Evolutionary conservation across 78 protist genomes (phyloP).

Genomic region (Dictyostelium citrinum): DNA sequence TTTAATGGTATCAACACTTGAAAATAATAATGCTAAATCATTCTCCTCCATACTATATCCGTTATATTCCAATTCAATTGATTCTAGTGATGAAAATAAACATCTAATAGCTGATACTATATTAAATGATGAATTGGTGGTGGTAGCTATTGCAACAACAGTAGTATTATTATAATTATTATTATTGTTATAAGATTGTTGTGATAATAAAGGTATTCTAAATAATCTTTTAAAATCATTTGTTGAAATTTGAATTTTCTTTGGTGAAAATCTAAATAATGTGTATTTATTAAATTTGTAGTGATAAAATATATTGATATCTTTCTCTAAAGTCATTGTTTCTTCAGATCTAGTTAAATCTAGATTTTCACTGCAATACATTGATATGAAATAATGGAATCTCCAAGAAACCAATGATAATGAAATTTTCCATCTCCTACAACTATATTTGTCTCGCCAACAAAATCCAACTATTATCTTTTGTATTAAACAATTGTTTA

Average conservation of each 20-base stretch:
- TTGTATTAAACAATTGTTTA: conserved; percentile 12
- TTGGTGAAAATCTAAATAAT: background rate
- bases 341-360: background rate
- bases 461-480: conserved; percentile 15
- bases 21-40: background rate
- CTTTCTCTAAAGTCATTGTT: background rate
- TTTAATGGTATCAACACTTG: background rate
- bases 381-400: background rate
- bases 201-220: background rate
- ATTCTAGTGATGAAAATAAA: background rate
- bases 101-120: background rate
- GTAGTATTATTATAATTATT: background rate
- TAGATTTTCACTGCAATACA: background rate
- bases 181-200: background rate
- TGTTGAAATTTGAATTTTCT: background rate
- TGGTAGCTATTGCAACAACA: background rate
- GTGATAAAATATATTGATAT: background rate
- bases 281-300: background rate
- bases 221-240: background rate
- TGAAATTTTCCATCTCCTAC: conserved; percentile 30
- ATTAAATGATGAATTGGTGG: background rate
- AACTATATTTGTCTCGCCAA: conserved; percentile 3
- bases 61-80: background rate
- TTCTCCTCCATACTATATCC: background rate
- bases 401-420: background rate